These are phyloP conservation scores for Polyporus arcularius DNA, from an alignment of 768 basidiomycete genomes.

Conservation along the genomic window DNA sequence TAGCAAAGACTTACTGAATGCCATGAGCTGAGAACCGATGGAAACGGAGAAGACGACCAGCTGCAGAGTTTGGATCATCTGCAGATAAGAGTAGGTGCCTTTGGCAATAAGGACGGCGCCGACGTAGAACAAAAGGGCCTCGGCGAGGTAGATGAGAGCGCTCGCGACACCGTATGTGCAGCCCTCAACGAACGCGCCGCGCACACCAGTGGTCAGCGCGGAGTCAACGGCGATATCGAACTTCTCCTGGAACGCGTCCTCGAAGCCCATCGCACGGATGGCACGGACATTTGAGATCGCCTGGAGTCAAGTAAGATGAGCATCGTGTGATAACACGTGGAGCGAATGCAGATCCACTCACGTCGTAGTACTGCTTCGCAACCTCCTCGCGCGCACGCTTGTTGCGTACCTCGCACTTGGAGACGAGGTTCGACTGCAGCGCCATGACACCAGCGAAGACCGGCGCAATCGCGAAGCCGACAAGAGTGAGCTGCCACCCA, in stretches of 20 bases:
- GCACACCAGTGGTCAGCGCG: conserved; percentile 68
- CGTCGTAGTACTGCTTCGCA: conserved; percentile 83
- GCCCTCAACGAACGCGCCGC: conserved; percentile 87
- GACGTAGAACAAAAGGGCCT: conserved; percentile 90
- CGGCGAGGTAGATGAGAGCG: conserved; percentile 84
- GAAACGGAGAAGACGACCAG: conserved; percentile 92
- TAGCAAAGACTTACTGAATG: conserved; percentile 72
- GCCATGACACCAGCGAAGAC: conserved; percentile 78
- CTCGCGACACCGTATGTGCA: conserved; percentile 80
- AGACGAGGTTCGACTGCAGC: conserved; percentile 70
- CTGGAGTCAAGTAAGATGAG: conserved; percentile 33
- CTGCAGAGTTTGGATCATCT: conserved; percentile 89
- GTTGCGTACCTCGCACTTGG: conserved; percentile 73
- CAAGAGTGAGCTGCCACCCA: conserved; percentile 93
- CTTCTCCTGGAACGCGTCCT: conserved; percentile 61
- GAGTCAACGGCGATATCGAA: conserved; percentile 65
- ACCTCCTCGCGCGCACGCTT: conserved; percentile 87
- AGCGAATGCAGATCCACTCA: conserved; percentile 36
- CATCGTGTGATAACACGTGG: neutral
- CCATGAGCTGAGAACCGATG: conserved; percentile 87
- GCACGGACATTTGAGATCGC: conserved; percentile 82
- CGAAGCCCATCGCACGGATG: conserved; percentile 87
- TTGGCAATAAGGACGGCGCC: conserved; percentile 82
- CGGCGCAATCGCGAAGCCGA: conserved; percentile 84
- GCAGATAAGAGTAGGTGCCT: conserved; percentile 82